Conservation (phyloP, 108 stramenopile species). For the Discostella stelligeroides region DNA sequence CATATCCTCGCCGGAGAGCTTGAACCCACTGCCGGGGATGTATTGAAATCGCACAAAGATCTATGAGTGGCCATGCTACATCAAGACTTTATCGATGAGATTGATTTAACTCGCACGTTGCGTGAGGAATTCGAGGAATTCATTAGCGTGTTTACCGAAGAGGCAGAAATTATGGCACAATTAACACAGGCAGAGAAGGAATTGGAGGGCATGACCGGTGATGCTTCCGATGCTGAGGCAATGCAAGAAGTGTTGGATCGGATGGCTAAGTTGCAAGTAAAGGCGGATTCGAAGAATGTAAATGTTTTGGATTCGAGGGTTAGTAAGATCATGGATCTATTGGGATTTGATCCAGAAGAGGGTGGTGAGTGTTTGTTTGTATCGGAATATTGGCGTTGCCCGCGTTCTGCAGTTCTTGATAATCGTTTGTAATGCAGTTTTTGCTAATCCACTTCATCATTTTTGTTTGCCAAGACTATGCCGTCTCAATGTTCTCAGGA, state of each 20-base stretch:
- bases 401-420: too few relatives aligned
- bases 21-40: slow-evolving; percentile 94
- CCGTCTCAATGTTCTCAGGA: slow-evolving; percentile 92
- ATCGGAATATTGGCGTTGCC: too few relatives aligned
- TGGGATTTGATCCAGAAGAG: slow-evolving; percentile 94
- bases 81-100: slow-evolving; percentile 95
- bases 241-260: slow-evolving; percentile 91
- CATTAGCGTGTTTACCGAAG: slow-evolving; percentile 89
- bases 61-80: slow-evolving; percentile 92
- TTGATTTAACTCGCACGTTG: slow-evolving; percentile 76
- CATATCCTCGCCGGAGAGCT: slow-evolving; percentile 92
- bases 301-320: slow-evolving; percentile 82
- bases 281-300: slow-evolving; percentile 86
- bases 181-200: slow-evolving; percentile 67
- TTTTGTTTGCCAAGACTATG: slow-evolving; percentile 63
- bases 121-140: slow-evolving; percentile 95
- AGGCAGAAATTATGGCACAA: slow-evolving; percentile 73
- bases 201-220: slow-evolving; percentile 55
- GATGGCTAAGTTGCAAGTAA: slow-evolving; percentile 87
- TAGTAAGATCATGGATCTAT: slow-evolving; percentile 92
- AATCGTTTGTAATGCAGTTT: too few relatives aligned
- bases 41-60: slow-evolving; percentile 80
- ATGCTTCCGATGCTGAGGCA: slow-evolving; percentile 46
- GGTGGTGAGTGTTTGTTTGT: slow-evolving; percentile 32
- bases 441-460: too few relatives aligned